Base-by-base conservation (phyloP, 2,329 filamentous ascomycete genomes). In the Byssochlamys sp. region DNA sequence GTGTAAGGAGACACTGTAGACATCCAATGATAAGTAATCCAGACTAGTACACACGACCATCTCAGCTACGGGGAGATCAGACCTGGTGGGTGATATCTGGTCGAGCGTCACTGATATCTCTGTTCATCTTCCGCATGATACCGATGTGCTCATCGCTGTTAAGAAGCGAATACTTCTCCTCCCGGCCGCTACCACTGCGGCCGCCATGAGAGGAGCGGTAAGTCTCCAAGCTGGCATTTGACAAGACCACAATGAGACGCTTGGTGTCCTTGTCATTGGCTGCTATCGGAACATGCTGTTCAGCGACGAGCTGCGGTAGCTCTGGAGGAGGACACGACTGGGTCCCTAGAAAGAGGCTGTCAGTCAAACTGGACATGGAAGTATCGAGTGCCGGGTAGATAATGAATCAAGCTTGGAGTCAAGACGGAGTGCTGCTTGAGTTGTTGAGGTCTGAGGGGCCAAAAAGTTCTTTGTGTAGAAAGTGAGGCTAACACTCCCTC, bases 91-190 rank as follows among this genome's bases (percentile, higher is more conserved):
- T 96, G 69, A 99, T 99, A 75, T 99, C 94, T 51, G 94, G 94
- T 66, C 94, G 86, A 60, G 94, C 94, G 76, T 99, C 94, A 73
- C 91, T 96, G 64, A 99, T 97, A 73, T 99, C 94, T 66, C 94
- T 84, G 73, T 95, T 95, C 92, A 97, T 97, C 81, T 97, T 99
- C 69, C 94, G 88, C 91, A 99, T 96, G 63, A 97, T 89, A 61
- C 94, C 94, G 66, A 99, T 99, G 73, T 99, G 94, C 77, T 99
- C 94, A 71, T 99, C 94, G 75, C 91, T 96, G 81, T 99, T 99
- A 69, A 99, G 85, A 55, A 99, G 81, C 60, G 92, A 95, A 77
- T 95, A 99, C 75, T 97, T 97, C 73, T 96, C 92, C 68, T 96
- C 91, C 55, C 89, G 84, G 31, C 70, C 79, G 72, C 84, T 75